Conservation (phyloP, 1,284 basidiomycete species). For the Leccinum angustisporum region DNA sequence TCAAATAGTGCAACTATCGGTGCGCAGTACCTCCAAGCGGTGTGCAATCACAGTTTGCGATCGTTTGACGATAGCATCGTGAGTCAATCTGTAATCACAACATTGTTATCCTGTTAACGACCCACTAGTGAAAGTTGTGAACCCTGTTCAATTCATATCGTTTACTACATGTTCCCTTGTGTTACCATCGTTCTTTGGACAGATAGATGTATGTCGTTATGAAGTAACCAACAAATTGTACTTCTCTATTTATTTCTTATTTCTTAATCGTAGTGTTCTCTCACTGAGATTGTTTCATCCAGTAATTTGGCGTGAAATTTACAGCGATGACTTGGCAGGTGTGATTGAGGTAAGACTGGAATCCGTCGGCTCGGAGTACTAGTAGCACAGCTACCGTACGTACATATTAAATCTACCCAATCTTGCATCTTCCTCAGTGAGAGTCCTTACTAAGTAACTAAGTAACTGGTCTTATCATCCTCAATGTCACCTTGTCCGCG, state of each 20-base stretch:
- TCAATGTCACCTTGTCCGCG: conserved; percentile 89
- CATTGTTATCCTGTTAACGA: neutral
- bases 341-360: too few species aligned
- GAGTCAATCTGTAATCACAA: neutral
- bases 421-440: neutral
- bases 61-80: neutral
- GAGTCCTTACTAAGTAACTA: conserved; percentile 45
- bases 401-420: too few species aligned
- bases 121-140: neutral
- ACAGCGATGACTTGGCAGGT: too few species aligned
- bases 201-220: neutral
- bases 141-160: neutral
- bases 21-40: neutral
- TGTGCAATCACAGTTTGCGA: neutral
- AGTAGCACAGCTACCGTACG: too few species aligned
- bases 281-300: too few species aligned
- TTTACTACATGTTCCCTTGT: neutral
- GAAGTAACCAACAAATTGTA: neutral
- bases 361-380: too few species aligned
- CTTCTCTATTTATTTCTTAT: neutral
- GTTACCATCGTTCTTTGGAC: neutral
- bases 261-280: neutral
- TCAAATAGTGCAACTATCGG: neutral
- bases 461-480: conserved; percentile 83
- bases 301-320: too few species aligned